A percentile compares a stretch with the other conserved stretches of the same genome.
Evolutionary conservation across 352 stramenopile genomes (phyloP).

Genomic region (Elongisporangium anandrum): DNA sequence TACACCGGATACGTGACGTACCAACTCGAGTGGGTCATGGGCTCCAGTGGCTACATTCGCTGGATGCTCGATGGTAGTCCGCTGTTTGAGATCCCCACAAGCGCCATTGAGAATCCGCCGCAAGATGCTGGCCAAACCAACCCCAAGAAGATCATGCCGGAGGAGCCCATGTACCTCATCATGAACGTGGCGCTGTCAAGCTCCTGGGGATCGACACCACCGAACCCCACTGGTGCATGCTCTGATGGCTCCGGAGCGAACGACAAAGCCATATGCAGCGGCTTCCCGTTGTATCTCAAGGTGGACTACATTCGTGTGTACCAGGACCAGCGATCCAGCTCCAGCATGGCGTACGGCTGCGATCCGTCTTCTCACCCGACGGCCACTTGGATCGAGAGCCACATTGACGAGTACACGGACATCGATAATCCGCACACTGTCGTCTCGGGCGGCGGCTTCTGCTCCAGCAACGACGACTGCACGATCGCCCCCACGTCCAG

Average conservation of each 20-base stretch:
- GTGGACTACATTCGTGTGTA: conserved; percentile 77
- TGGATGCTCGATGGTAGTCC: conserved; percentile 82
- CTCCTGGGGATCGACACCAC: conserved; percentile 67
- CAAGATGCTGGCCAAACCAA: conserved; percentile 47
- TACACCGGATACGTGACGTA: conserved; percentile 80
- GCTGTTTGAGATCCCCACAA: conserved; percentile 84
- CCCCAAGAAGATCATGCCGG: conserved; percentile 88
- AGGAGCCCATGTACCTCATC: conserved; percentile 93
- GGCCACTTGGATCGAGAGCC: conserved; percentile 54
- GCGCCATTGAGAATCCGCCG: conserved; percentile 40
- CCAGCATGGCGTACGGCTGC: conserved; percentile 41
- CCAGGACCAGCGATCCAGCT: conserved; percentile 27
- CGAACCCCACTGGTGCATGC: conserved; percentile 49
- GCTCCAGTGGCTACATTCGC: conserved; percentile 46
- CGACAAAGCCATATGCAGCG: conserved; percentile 44
- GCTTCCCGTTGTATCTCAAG: conserved; percentile 67
- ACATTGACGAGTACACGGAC: conserved; percentile 69
- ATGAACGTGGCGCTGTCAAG: conserved; percentile 92
- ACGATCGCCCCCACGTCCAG: conserved; percentile 21
- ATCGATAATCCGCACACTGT: conserved; percentile 40
- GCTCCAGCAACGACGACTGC: conserved; percentile 47
- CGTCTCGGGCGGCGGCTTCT: conserved; percentile 52
- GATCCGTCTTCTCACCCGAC: conserved; percentile 55
- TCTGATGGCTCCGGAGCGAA: conserved; percentile 22
- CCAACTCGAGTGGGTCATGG: conserved; percentile 68